Base-by-base conservation (phyloP, 306 rosid species). In the Vigna trinervia region DNA sequence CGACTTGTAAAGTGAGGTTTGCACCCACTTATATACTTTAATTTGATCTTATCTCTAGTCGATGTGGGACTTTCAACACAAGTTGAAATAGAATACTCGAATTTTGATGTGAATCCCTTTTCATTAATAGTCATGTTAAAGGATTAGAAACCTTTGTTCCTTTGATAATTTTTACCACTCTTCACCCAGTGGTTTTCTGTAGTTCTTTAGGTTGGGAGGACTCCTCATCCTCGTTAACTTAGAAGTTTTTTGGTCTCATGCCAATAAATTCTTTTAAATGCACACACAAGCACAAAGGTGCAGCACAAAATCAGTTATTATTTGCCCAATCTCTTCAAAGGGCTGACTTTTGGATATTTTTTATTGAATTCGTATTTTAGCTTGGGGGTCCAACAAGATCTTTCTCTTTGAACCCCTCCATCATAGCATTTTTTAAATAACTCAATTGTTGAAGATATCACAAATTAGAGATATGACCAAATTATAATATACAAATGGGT, bases 231-330 rank as follows among this genome's bases (percentile, higher is more conserved):
- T 54, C 61, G 9, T 56, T 23, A 36, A 26, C 73, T 50, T 36
- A 22, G 65, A 36, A 65, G 39, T 22, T n/a, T 41, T 23, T 23
- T 65, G 51, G 34, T 65, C 46, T 23, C 8, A 2, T 53, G 15
- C 45, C 43, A 52, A 52, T 76, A 64, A 65, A 5, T 39, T 64
- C 51, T 53, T 10, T 52, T 32, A 14, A 14, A 36, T 4, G n/a
- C 3, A 36, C n/a, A 51, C 6, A 1, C 3, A 1, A 0, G 1
- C 13, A 43, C 9, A 43, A 14, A 61, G 77, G 46, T 41, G 47
- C 26, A 76, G 46, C 62, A 51, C 77, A 23, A 70, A 69, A 30
- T 14, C 56, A 57, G 17, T 10, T 34, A 62, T 69, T 64, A 64
- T 17, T 50, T 38, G 11, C 34, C 57, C 71, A 69, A 46, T 36